phyloP scores from a whole-genome alignment of 1,139 yeast species.

The Trichomonascaceae sp. region DNA sequence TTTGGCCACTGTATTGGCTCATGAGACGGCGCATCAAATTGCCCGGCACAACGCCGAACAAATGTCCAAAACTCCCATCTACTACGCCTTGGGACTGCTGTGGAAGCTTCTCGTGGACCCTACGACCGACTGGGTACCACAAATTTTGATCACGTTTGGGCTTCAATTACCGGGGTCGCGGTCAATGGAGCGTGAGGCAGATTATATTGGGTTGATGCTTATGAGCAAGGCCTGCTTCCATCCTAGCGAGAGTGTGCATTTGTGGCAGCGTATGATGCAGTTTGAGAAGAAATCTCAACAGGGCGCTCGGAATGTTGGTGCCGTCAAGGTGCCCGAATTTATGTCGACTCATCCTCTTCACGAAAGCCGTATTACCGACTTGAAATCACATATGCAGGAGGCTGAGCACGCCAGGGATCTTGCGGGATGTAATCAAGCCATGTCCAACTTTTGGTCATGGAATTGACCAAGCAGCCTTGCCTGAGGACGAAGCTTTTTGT shows the following conservation, averaged over 20 bases:
- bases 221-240: constrained; percentile 85
- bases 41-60: constrained; percentile 88
- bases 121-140: not conserved
- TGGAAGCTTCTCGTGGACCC: constrained; percentile 34
- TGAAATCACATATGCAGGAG: constrained; percentile 59
- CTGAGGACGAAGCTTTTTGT: no score
- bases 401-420: constrained; percentile 30
- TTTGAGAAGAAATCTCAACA: constrained; percentile 35
- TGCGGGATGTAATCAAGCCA: constrained; percentile 14
- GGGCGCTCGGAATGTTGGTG: no score
- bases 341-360: constrained; percentile 90
- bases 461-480: no score
- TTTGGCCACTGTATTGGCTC: constrained; percentile 83
- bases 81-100: constrained; percentile 39
- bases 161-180: constrained; percentile 76
- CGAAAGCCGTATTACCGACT: constrained; percentile 51
- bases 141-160: constrained; percentile 33
- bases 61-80: constrained; percentile 33
- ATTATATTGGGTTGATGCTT: constrained; percentile 79
- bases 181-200: constrained; percentile 94
- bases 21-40: constrained; percentile 86
- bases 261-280: constrained; percentile 74
- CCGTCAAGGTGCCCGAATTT: constrained; percentile 34
- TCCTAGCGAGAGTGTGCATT: constrained; percentile 53
- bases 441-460: no score